Evolutionary conservation across 768 basidiomycete species (phyloP), one percentile per base, ranked within the genome.

Genomic region (Macrolepiota fuliginosa): DNA sequence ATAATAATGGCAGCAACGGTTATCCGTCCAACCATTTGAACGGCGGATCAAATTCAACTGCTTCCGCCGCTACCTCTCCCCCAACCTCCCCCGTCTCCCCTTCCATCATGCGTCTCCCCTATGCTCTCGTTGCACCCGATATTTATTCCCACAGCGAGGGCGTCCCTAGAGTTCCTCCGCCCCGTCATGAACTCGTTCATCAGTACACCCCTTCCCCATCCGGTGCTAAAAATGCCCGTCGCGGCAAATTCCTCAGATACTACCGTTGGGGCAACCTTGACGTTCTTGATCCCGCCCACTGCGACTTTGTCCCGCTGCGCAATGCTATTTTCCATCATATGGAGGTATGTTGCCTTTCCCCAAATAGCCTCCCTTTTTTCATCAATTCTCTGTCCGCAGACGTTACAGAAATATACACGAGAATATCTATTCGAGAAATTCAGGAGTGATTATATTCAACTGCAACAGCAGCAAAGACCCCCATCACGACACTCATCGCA

Each of bases 181-280:
- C 88, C 10, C 87, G 91, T 52, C 86, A 88, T 67, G 90, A 92
- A 68, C 81, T 92, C 27, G 80, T 87, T 52, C 83, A 85, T 49
- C 88, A 89, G 71, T 92, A 92, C 79, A 82, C 85, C 64, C 88
- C 87, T 64, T 82, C 83, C 15, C 68, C 72, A 40, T 81, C 80
- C 61, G 74, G 79, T 47, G 64, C 70, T 61, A 72, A 75, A 61
- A 87, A 85, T 70, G 76, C 86, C 55, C 69, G 74, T 57, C 81
- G 81, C 46, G 87, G 86, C 56, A 88, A 85, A 71, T 91, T 87
- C 72, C 75, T 83, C 47, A 83, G 93, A 58, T 81, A 73, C 65
- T 94, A 91, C 73, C 84, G 92, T 51, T 96, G 94, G 94, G 94
- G 94, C 27, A 81, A 76, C 65, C 79, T 95, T 67, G 90, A 94